These are phyloP conservation scores for Paracoccidioides lutzii DNA, from an alignment of 2,329 filamentous ascomycete species.

Conservation along the genomic window DNA sequence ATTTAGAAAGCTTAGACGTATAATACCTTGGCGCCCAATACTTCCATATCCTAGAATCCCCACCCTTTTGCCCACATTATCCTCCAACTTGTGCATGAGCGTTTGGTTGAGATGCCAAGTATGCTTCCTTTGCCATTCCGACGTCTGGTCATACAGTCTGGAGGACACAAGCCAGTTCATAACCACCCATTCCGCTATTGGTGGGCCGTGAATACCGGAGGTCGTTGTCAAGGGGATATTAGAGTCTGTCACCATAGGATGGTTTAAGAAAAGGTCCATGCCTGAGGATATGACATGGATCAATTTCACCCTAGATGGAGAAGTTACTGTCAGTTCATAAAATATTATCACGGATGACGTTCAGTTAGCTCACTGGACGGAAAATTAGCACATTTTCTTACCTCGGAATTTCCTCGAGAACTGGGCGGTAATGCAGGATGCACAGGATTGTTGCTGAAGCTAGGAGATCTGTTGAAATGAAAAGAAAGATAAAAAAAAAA, in stretches of 20 bases:
- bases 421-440: conserved; percentile 34
- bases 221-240: conserved; percentile 43
- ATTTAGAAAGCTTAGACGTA: background rate
- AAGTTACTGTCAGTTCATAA: conserved; percentile 4
- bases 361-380: background rate
- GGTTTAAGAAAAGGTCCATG: conserved; percentile 40
- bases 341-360: background rate
- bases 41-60: conserved; percentile 51
- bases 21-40: conserved; percentile 46
- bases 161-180: conserved; percentile 47
- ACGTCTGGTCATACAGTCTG: conserved; percentile 42
- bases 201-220: conserved; percentile 47
- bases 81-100: conserved; percentile 30
- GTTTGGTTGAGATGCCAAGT: conserved; percentile 35
- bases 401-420: conserved; percentile 19
- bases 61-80: conserved; percentile 45
- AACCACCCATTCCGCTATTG: conserved; percentile 55
- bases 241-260: conserved; percentile 41
- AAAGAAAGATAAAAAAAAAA: no score
- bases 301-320: conserved; percentile 27
- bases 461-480: conserved; percentile 22
- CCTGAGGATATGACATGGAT: conserved; percentile 48
- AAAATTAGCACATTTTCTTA: conserved; percentile 6
- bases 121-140: conserved; percentile 46
- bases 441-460: conserved; percentile 35